These are phyloP conservation scores for Xylariaceae sp. DNA, from an alignment of 2,329 filamentous ascomycete species.

Conservation along the genomic window DNA sequence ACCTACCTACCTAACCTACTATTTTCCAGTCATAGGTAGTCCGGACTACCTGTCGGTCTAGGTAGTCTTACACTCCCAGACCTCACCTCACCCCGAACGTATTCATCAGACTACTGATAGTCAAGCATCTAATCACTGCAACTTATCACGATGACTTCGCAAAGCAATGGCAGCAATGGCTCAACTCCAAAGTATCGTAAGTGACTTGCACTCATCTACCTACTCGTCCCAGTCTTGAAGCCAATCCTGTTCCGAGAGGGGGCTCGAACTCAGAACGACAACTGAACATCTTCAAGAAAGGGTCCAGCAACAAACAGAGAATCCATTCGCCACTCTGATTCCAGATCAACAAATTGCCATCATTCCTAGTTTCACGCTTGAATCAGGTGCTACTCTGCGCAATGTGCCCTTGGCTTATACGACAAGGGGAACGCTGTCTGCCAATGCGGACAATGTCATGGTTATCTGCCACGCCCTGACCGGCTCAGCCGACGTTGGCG, in stretches of 20 bases:
- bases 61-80: too few relatives aligned
- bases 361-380: constrained; percentile 84
- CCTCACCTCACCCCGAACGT: too few relatives aligned
- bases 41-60: neutral
- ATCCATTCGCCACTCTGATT: constrained; percentile 82
- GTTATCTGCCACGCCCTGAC: constrained; percentile 80
- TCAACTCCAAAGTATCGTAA: constrained; percentile 32
- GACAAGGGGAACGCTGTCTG: constrained; percentile 56
- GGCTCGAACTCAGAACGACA: constrained; percentile 36
- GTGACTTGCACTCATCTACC: constrained; percentile 17
- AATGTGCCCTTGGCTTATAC: constrained; percentile 71
- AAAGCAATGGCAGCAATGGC: constrained; percentile 16
- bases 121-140: neutral
- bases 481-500: constrained; percentile 75
- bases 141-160: constrained; percentile 23
- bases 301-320: constrained; percentile 71
- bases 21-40: neutral
- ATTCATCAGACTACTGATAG: neutral
- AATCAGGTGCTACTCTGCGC: constrained; percentile 77
- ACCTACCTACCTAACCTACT: too few relatives aligned
- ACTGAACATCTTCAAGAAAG: constrained; percentile 65
- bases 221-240: neutral
- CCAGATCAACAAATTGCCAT: constrained; percentile 82
- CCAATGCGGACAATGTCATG: constrained; percentile 61
- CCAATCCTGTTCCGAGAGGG: neutral